These are phyloP conservation scores for Draba incana DNA, from an alignment of 345 rosid species.

Conservation along the genomic window DNA sequence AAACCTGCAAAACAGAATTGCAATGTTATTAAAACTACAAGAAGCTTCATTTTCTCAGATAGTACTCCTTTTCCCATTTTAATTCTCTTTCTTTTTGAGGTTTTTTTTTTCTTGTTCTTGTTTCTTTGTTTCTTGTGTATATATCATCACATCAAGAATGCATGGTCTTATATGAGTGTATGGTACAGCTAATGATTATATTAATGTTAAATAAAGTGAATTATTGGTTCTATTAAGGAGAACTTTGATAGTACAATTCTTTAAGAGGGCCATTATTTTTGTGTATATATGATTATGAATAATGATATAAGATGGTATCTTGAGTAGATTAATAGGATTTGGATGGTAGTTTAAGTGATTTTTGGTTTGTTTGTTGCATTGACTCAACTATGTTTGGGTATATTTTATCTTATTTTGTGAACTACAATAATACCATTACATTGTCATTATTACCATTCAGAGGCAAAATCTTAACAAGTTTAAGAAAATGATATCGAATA, in stretches of 20 bases:
- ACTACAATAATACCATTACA: background rate
- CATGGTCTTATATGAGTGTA: constrained; percentile 26
- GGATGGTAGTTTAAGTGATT: constrained; percentile 20
- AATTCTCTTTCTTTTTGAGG: background rate
- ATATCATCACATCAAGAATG: constrained; percentile 11
- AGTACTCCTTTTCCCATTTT: constrained; percentile 24
- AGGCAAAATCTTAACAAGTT: background rate
- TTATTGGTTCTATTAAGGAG: constrained; percentile 17
- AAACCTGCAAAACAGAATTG: constrained; percentile 83
- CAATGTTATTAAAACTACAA: constrained; percentile 73
- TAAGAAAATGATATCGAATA: background rate
- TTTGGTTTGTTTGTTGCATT: background rate
- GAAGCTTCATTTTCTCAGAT: constrained; percentile 65
- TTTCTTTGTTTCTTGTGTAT: background rate
- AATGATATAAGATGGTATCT: constrained; percentile 10
- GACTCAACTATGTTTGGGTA: background rate
- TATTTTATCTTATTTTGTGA: background rate
- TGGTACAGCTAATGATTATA: background rate
- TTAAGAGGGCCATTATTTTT: constrained; percentile 13
- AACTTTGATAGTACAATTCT: constrained; percentile 9
- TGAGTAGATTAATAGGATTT: constrained; percentile 23
- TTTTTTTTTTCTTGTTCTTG: background rate
- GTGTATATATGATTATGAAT: constrained; percentile 8
- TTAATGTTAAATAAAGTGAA: background rate
- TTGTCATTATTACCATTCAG: background rate